Evolutionary conservation across 192 early-diverging fungal genomes (phyloP).

Genomic region (Coemansia sp.): DNA sequence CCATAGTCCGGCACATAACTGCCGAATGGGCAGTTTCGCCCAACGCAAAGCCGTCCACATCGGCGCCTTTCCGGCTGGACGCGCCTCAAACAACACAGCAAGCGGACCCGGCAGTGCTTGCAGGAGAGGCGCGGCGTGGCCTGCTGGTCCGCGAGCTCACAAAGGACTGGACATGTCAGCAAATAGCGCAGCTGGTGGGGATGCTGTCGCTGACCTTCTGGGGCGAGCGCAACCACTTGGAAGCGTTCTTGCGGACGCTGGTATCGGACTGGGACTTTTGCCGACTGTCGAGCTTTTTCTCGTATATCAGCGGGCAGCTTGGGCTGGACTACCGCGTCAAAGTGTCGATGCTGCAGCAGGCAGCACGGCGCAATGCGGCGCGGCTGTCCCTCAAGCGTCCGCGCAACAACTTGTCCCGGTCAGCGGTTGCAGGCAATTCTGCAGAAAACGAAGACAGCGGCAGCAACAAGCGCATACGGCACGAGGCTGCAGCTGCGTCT

Average conservation of each 20-base stretch:
- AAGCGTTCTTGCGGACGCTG: constrained; percentile 56
- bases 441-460: constrained; percentile 17
- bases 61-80: constrained; percentile 30
- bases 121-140: constrained; percentile 50
- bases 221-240: constrained; percentile 41
- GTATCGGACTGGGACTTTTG: constrained; percentile 66
- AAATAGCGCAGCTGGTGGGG: constrained; percentile 53
- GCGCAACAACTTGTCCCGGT: constrained; percentile 21
- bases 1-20: constrained; percentile 67
- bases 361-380: constrained; percentile 49
- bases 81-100: constrained; percentile 20
- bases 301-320: constrained; percentile 57
- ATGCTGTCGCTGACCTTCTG: constrained; percentile 47
- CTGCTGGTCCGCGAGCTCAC: constrained; percentile 54
- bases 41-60: constrained; percentile 34
- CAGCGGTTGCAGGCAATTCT: constrained; percentile 4
- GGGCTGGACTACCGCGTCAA: constrained; percentile 47
- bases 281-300: constrained; percentile 62
- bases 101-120: constrained; percentile 34
- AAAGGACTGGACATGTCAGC: constrained; percentile 53
- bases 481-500: constrained; percentile 10
- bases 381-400: constrained; percentile 47
- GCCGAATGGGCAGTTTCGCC: constrained; percentile 61
- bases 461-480: constrained; percentile 40
- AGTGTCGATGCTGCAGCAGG: constrained; percentile 51